Evolutionary conservation across 495 filamentous ascomycete species (phyloP), one percentile per base, ranked within the genome.

Genomic region (Penicillium samsonianum): DNA sequence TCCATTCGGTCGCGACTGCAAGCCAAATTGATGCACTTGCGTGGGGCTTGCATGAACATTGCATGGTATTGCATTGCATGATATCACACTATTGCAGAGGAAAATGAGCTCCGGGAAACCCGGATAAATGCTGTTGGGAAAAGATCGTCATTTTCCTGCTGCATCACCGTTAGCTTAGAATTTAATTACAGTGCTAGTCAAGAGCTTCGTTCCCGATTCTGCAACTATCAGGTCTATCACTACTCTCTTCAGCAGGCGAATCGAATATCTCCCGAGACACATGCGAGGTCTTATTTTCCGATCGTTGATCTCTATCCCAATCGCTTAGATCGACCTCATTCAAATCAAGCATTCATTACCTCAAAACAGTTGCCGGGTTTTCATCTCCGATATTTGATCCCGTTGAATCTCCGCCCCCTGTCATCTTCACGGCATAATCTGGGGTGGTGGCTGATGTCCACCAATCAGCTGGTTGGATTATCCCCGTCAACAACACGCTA

Each of bases 331-430:
- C 30, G 8, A 23, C 17, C 40, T 6, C 14, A 38, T 8, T 38
- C 3, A 5, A 26, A 19, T 19, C 52, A 53, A 45, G 51, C 20
- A 5, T 11, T 37, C 2, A n/a, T 19, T 26, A 19, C 22, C 31
- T 37, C 28, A n/a, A n/a, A 11, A 16, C 37, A 38, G 23, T 14
- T 38, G 33, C 30, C 28, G 40, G n/a, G 37, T 55, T 14, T 11
- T 46, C n/a, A 30, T 38, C 16, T 14, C 25, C 50, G 26, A 16
- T 10, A 43, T 52, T 20, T 25, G 5, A 41, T 52, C 57, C 65
- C 63, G 59, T 44, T 53, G 50, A 60, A 55, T 67, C 40, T 43
- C 65, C 65, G 65, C 60, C 59, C 65, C 65, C 57, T 67, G 62
- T 65, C 59, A 31, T 49, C 17, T 40, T 50, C 35, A 41, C 6